A percentile compares a stretch with the other conserved stretches of the same genome.
phyloP scores from a whole-genome alignment of 805 yeast genomes.

The Wickerhamiella spandovensis region DNA sequence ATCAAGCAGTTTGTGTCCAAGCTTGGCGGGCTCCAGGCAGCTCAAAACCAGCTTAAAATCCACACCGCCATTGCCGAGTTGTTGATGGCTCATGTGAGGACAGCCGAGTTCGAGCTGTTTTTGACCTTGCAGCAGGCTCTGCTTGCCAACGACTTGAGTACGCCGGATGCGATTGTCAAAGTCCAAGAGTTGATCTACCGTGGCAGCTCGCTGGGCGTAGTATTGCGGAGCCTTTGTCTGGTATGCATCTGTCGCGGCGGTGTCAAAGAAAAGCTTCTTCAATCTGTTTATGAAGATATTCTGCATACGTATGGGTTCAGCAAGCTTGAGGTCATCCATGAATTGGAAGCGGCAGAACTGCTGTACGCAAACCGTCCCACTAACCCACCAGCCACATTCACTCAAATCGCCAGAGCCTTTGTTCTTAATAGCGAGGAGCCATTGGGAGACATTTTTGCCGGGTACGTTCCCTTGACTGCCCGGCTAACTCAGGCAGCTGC shows the following conservation, averaged over 20 bases:
- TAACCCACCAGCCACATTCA: conserved; percentile 17
- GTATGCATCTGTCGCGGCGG: conserved; percentile 58
- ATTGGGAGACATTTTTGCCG: conserved; percentile 40
- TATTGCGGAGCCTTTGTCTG: conserved; percentile 42
- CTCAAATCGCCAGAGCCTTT: conserved; percentile 17
- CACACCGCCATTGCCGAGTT: conserved; percentile 67
- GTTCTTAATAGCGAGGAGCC: conserved; percentile 23
- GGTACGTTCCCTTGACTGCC: conserved; percentile 63
- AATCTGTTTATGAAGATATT: conserved; percentile 31
- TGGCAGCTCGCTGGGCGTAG: conserved; percentile 29
- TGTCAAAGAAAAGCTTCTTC: conserved; percentile 45
- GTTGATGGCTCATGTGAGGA: conserved; percentile 36
- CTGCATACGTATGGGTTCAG: conserved; percentile 53
- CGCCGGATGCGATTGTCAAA: conserved; percentile 26
- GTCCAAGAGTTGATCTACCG: conserved; percentile 40
- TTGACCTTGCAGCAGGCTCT: conserved; percentile 42
- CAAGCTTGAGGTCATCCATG: conserved; percentile 34
- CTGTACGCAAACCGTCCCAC: conserved; percentile 23
- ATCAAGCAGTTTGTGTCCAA: conserved; percentile 61
- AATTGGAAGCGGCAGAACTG: conserved; percentile 37
- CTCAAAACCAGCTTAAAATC: conserved; percentile 53
- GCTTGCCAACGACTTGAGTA: conserved; percentile 37
- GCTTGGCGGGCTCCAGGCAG: conserved; percentile 49
- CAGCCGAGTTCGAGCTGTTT: conserved; percentile 19
- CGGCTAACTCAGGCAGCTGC: conserved; percentile 44